Percentiles rank a stretch among this genome's conserved stretches.
These are phyloP conservation scores for Chloropicon primus DNA, from an alignment of 139 green algal genomes.

Conservation along the genomic window DNA sequence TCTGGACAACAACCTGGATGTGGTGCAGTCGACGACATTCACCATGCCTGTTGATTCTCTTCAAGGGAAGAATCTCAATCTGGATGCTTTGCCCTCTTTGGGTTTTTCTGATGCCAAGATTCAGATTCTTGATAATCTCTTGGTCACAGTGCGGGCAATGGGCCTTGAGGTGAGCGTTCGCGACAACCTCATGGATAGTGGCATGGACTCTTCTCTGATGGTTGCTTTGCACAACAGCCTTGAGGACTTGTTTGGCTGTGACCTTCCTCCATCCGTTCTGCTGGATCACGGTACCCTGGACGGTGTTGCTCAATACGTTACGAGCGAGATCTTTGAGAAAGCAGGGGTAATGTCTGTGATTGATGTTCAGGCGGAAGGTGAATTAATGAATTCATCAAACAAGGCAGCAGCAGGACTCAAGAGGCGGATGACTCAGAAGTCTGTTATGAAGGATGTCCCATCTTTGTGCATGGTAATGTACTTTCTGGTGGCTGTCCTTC, in stretches of 20 bases:
- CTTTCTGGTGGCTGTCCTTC: neutral
- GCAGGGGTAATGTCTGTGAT: too few species aligned
- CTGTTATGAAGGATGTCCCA: neutral
- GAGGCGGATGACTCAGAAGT: neutral
- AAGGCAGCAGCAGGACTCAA: too few species aligned
- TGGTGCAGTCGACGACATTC: slow-evolving; percentile 49
- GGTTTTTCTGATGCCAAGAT: neutral
- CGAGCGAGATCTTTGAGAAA: neutral
- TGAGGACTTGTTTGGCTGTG: neutral
- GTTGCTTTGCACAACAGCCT: neutral
- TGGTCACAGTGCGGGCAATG: slow-evolving; percentile 8
- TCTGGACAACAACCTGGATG: neutral
- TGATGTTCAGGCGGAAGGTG: neutral
- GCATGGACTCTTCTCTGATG: neutral
- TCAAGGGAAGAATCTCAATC: neutral
- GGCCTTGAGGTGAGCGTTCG: neutral
- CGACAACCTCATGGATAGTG: neutral
- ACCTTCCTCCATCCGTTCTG: neutral
- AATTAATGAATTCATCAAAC: too few species aligned
- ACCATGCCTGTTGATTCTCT: slow-evolving; percentile 17
- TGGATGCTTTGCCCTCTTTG: neutral
- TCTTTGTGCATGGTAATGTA: neutral
- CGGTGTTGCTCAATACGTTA: neutral
- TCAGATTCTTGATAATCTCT: slow-evolving; percentile 8
- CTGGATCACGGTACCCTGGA: neutral